These are phyloP conservation scores for Xylaria nigripes DNA, from an alignment of 495 filamentous ascomycete species.

Conservation along the genomic window DNA sequence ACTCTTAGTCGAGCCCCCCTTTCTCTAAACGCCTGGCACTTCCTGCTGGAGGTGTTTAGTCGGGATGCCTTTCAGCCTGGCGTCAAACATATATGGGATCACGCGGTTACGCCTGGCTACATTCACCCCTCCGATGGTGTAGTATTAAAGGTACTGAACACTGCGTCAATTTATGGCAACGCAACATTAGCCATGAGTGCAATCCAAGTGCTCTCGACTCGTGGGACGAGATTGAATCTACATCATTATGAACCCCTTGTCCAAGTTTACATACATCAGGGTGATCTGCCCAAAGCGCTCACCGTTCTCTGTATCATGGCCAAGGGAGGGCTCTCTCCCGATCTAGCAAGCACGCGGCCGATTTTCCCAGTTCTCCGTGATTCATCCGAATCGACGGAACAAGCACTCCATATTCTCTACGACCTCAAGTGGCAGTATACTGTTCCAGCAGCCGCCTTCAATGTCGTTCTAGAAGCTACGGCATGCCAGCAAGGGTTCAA, in stretches of 20 bases:
- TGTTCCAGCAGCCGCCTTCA: slow-evolving; percentile 51
- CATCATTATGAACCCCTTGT: slow-evolving; percentile 74
- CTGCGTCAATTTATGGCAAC: slow-evolving; percentile 60
- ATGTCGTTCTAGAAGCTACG: slow-evolving; percentile 53
- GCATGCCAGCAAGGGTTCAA: slow-evolving; percentile 35
- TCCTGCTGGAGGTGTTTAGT: slow-evolving; percentile 63
- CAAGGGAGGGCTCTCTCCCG: slow-evolving; percentile 45
- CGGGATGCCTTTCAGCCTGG: slow-evolving; percentile 31
- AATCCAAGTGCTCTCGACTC: slow-evolving; percentile 48
- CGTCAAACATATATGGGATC: slow-evolving; percentile 48
- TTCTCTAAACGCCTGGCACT: slow-evolving; percentile 49
- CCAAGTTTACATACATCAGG: slow-evolving; percentile 52
- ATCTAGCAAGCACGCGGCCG: slow-evolving; percentile 48
- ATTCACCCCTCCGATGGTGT: slow-evolving; percentile 59
- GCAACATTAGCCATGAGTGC: slow-evolving; percentile 57
- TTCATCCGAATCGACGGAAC: slow-evolving; percentile 23
- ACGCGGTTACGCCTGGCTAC: slow-evolving; percentile 53
- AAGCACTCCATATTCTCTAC: slow-evolving; percentile 48
- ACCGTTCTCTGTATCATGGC: slow-evolving; percentile 62
- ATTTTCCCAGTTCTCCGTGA: slow-evolving; percentile 38
- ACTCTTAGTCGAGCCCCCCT: slow-evolving; percentile 33
- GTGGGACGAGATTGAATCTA: slow-evolving; percentile 42
- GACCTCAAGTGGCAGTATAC: slow-evolving; percentile 36
- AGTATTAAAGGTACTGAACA: slow-evolving; percentile 55
- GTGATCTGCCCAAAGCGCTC: slow-evolving; percentile 49